Evolutionary conservation across 306 rosid species (phyloP).

Genomic region (Sicyos edulis): DNA sequence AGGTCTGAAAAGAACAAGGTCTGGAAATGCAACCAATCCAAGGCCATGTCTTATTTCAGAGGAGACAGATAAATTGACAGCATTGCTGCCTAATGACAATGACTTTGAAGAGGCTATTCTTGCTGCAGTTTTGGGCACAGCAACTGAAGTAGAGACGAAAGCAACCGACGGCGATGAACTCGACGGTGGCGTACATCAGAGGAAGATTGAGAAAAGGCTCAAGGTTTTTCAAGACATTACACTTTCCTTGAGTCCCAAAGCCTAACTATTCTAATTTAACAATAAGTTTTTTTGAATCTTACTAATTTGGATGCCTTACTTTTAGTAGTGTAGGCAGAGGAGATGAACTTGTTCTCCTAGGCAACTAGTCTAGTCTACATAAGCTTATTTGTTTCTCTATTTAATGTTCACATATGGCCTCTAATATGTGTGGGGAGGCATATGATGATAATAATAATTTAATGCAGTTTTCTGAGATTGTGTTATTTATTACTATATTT

Average conservation of each 20-base stretch:
- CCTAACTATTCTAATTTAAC: constrained; percentile 29
- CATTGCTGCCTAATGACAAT: constrained; percentile 59
- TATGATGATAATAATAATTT: constrained; percentile 9
- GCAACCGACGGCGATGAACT: not conserved
- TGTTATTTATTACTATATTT: no score
- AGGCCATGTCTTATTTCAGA: constrained; percentile 36
- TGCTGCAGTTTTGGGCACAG: constrained; percentile 55
- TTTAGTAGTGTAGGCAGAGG: constrained; percentile 30
- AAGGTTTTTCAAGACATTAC: no score
- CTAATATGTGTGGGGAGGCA: not conserved
- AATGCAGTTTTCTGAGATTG: not conserved
- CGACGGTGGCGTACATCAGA: constrained; percentile 25
- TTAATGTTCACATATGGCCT: not conserved
- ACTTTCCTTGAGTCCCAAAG: constrained; percentile 90
- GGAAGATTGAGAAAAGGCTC: constrained; percentile 63
- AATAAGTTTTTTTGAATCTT: not conserved
- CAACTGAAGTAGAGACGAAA: constrained; percentile 31
- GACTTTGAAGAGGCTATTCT: constrained; percentile 93
- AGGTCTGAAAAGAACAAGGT: constrained; percentile 81
- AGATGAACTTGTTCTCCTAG: constrained; percentile 98
- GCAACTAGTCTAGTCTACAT: not conserved
- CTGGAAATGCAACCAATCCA: constrained; percentile 56
- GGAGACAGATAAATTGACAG: constrained; percentile 31
- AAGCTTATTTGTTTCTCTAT: constrained; percentile 2
- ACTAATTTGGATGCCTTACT: constrained; percentile 21